phyloP scores from a whole-genome alignment of 2,329 filamentous ascomycete genomes.

The Ceratocystis colombiana region DNA sequence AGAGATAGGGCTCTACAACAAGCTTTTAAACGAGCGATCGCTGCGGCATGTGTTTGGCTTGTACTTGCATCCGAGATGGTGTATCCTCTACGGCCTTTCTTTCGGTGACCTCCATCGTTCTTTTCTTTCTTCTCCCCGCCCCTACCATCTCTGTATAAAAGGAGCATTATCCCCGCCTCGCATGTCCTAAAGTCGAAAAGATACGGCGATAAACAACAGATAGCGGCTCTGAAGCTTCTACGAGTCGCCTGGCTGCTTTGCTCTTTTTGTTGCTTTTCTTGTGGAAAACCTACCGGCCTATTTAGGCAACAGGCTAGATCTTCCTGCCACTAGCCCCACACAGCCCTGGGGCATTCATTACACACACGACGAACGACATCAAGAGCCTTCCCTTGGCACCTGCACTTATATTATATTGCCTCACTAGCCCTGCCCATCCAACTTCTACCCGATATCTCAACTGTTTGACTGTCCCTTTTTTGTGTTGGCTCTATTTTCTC shows the following conservation, averaged over 20 bases:
- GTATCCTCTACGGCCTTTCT: too few relatives aligned
- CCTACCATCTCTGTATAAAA: not conserved
- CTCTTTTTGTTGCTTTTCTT: not conserved
- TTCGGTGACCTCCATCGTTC: too few relatives aligned
- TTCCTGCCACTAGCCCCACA: not conserved
- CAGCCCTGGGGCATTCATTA: not conserved
- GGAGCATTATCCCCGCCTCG: not conserved
- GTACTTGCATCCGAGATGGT: too few relatives aligned
- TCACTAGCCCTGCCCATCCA: not conserved
- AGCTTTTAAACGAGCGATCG: too few relatives aligned
- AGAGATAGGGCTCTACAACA: not conserved
- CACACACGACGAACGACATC: not conserved
- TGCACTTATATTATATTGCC: conserved; percentile 9
- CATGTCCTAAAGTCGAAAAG: not conserved
- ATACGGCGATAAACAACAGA: conserved; percentile 1
- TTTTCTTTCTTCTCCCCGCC: too few relatives aligned
- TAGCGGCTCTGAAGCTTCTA: not conserved
- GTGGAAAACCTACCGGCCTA: too few relatives aligned
- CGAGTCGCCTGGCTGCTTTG: not conserved
- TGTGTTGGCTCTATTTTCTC: not conserved
- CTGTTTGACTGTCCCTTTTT: not conserved
- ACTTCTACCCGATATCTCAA: not conserved
- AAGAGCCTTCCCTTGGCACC: not conserved
- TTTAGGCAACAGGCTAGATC: not conserved
- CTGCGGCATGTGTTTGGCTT: too few relatives aligned